Base-by-base conservation (phyloP, 2,329 filamentous ascomycete genomes). In the Nemania sp. region DNA sequence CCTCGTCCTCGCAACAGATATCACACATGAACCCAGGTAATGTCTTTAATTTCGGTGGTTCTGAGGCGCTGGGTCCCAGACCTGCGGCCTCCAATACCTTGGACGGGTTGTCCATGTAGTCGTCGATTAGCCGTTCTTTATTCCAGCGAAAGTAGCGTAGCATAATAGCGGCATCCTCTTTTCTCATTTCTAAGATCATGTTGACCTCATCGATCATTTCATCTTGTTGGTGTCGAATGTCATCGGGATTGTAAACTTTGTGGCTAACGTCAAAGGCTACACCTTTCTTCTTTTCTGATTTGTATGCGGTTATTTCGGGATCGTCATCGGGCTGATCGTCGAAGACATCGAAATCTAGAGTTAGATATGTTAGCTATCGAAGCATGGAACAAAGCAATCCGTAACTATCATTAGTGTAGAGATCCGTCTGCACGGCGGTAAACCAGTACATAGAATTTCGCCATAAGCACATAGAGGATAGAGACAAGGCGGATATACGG, bases 81-180 rank as follows among this genome's bases (percentile, higher is more conserved):
- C 96, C 96, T 15, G 95, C 94, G 68, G 90, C 90, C 75, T 97
- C 94, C 38, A 98, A 83, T 1, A 96, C 89, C 76, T 91, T 88
- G 67, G 92, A 89, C 3, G 92, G 90, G 58, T 88, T 88, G 72
- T 99, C 95, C 94, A 99, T 98, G 80, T 98, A 98, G 71, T 93
- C 90, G 77, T 99, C 96, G 65, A 98, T 94, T 73, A 99, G 80
- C 45, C 93, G 90, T 79, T 99, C 96, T 79, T 97, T 96, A 80
- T 98, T 98, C 96, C 96, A 99, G 77, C 94, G 88, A 74, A 93
- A 93, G 80, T 96, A 89, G 54, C 96, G 91, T 67, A 99, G 84
- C 47, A 99, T 85, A 61, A 99, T 98, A 26, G 94, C 95, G 0
- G 93, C 90, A 70, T 96, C 93, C 80, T 98, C 96, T 74, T 93